A percentile compares a stretch with the other conserved stretches of the same genome.
Conservation (phyloP, 805 yeast species). For the Saccharomycopsis oosterbeekiorum region DNA sequence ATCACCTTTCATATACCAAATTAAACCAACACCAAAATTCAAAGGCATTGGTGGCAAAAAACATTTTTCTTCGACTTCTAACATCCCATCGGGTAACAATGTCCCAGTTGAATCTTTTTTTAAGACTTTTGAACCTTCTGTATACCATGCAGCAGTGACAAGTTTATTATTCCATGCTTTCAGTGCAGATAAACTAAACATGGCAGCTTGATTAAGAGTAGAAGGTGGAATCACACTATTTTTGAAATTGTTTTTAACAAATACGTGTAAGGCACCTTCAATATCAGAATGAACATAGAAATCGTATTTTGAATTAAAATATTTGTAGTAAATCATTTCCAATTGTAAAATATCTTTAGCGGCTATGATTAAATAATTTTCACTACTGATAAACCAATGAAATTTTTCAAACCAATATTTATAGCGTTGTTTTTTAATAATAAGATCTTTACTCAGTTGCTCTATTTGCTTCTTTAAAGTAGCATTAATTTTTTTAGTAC, state of each 20-base stretch:
- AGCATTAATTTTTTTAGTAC: conserved; percentile 64
- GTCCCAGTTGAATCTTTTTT: conserved; percentile 59
- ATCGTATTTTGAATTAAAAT: conserved; percentile 62
- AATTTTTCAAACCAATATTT: conserved; percentile 92
- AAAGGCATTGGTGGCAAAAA: conserved; percentile 70
- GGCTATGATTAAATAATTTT: conserved; percentile 76
- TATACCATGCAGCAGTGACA: conserved; percentile 78
- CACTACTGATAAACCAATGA: conserved; percentile 88
- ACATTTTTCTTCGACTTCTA: conserved; percentile 46
- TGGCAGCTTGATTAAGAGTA: conserved; percentile 82
- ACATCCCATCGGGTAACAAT: conserved; percentile 47
- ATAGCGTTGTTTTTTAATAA: conserved; percentile 50
- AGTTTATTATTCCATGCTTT: conserved; percentile 86
- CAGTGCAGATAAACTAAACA: conserved; percentile 70
- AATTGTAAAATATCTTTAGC: conserved; percentile 77
- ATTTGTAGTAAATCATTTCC: conserved; percentile 71
- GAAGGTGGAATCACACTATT: conserved; percentile 74
- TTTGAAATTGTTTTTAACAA: conserved; percentile 69
- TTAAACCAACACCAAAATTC: conserved; percentile 81
- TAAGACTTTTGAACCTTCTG: conserved; percentile 57
- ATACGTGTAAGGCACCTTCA: conserved; percentile 64
- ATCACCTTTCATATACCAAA: conserved; percentile 60
- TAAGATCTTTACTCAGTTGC: conserved; percentile 40
- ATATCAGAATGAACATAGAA: conserved; percentile 63
- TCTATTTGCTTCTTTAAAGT: conserved; percentile 59